A percentile compares a stretch with the other conserved stretches of the same genome.
Conservation (phyloP, 371 early-diverging fungal genomes). For the Phascolomyces articulosus region DNA sequence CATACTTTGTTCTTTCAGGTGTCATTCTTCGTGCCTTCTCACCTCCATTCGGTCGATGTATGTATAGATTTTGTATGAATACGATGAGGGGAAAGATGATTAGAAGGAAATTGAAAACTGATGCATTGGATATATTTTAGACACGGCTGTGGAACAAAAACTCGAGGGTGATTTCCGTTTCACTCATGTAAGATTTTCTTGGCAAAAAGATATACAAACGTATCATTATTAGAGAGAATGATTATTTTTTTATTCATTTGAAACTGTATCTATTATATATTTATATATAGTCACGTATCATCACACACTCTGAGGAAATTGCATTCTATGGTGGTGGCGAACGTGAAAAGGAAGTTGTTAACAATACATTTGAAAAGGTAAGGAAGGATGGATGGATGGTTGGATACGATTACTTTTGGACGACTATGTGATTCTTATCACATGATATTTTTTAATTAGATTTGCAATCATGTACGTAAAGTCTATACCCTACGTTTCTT, state of each 20-base stretch:
- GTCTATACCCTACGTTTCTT: slow-evolving; percentile 78
- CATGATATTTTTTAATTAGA: too few relatives aligned
- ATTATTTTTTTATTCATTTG: too few relatives aligned
- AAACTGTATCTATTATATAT: neutral
- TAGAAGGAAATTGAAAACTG: too few relatives aligned
- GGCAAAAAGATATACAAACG: neutral
- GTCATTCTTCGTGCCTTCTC: slow-evolving; percentile 76
- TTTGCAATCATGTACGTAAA: slow-evolving; percentile 77
- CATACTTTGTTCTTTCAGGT: slow-evolving; percentile 79
- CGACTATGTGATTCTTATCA: too few relatives aligned
- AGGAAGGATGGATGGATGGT: slow-evolving; percentile 10
- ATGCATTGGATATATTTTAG: slow-evolving; percentile 24
- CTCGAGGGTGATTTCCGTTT: slow-evolving; percentile 88
- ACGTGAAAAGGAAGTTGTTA: slow-evolving; percentile 74
- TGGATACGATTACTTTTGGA: too few relatives aligned
- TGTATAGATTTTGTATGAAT: slow-evolving; percentile 5
- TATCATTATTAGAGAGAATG: too few relatives aligned
- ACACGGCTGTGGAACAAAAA: slow-evolving; percentile 78
- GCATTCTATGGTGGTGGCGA: slow-evolving; percentile 85
- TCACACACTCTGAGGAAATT: slow-evolving; percentile 86
- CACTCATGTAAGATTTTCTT: slow-evolving; percentile 60
- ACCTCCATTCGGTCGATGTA: slow-evolving; percentile 85
- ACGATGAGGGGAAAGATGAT: too few relatives aligned
- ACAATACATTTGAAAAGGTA: slow-evolving; percentile 66
- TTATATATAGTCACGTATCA: slow-evolving; percentile 66